These are phyloP conservation scores for Neurospora terricola DNA, from an alignment of 495 filamentous ascomycete species.

Conservation along the genomic window DNA sequence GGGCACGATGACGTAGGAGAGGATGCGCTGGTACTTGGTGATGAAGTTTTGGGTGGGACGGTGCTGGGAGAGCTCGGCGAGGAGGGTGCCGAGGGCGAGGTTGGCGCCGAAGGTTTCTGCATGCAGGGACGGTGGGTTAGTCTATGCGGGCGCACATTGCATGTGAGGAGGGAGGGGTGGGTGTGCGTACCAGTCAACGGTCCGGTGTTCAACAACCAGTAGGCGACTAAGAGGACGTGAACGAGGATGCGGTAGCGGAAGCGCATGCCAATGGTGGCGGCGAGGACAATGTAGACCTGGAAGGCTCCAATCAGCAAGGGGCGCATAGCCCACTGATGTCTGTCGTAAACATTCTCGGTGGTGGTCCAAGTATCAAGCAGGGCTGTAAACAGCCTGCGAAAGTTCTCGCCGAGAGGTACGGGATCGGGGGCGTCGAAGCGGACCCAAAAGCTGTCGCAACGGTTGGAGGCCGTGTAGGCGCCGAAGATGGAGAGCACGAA, in stretches of 20 bases:
- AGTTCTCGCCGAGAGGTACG: slow-evolving; percentile 21
- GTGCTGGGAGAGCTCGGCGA: slow-evolving; percentile 50
- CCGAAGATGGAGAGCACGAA: slow-evolving; percentile 46
- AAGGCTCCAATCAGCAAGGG: slow-evolving; percentile 52
- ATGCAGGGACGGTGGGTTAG: slow-evolving; percentile 3
- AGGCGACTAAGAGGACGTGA: slow-evolving; percentile 38
- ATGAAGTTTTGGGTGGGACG: slow-evolving; percentile 42
- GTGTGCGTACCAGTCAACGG: slow-evolving; percentile 19
- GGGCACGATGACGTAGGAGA: slow-evolving; percentile 34
- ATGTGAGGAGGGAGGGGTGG: neutral
- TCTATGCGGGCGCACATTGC: neutral
- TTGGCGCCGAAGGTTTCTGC: slow-evolving; percentile 49
- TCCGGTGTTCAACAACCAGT: slow-evolving; percentile 40
- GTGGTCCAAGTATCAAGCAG: slow-evolving; percentile 48
- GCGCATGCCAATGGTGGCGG: slow-evolving; percentile 47
- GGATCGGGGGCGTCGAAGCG: slow-evolving; percentile 38
- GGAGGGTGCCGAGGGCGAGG: slow-evolving; percentile 50
- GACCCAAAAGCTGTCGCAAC: slow-evolving; percentile 51
- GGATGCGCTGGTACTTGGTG: slow-evolving; percentile 34
- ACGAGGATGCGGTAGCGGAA: slow-evolving; percentile 46
- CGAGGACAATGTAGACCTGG: slow-evolving; percentile 48
- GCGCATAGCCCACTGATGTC: slow-evolving; percentile 56
- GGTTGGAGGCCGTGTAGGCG: slow-evolving; percentile 45
- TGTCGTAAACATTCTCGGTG: slow-evolving; percentile 49
- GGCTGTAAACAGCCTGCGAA: slow-evolving; percentile 32